Base-by-base conservation (phyloP, 2,329 filamentous ascomycete genomes). In the Aspergillus ochraceus region DNA sequence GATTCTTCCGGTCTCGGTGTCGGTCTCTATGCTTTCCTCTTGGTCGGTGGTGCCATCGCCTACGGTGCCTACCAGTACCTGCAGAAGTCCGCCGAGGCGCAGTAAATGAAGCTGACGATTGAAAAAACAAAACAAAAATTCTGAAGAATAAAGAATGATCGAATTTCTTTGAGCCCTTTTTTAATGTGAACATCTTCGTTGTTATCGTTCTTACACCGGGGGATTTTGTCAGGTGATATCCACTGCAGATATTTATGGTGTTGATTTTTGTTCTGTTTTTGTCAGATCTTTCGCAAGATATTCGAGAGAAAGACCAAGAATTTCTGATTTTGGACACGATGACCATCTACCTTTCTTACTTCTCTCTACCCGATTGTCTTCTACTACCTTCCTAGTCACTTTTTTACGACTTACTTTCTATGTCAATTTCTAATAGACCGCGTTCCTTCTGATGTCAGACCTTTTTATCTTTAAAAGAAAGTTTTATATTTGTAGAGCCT, bases 31-130 rank as follows among this genome's bases (percentile, higher is more conserved):
- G 90, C 88, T 61, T 69, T 96, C 68, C 77, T 97, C 70, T 82
- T 96, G 68, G 74, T 94, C 66, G 92, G 92, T 70, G 93, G 89
- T 67, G 83, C 87, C 52, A 76, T 87, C 63, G 92, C 91, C 64
- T 98, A 91, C 81, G 85, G 85, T 69, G 90, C 85, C 70, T 97
- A 94, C 84, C 89, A 93, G 79, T 96, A 95, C 83, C 77, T 96
- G 70, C 88, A 94, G 82, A 63, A 59, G 39, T 51, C 60, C 45
- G 64, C 70, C 64, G 58, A 66, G 58, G 49, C 68, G 59, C 65
- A 72, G 64, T 69, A 72, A 54, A 53, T 12, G 36, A 46, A 32
- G 32, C 10, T 10, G 17, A 30, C 32, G 54, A 55, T 52, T 36
- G 26, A 57, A 47, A 47, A 56, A 22, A 55, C 36, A 51, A 57